Evolutionary conservation across 495 filamentous ascomycete species (phyloP).

Genomic region (Aspergillus sparsus): DNA sequence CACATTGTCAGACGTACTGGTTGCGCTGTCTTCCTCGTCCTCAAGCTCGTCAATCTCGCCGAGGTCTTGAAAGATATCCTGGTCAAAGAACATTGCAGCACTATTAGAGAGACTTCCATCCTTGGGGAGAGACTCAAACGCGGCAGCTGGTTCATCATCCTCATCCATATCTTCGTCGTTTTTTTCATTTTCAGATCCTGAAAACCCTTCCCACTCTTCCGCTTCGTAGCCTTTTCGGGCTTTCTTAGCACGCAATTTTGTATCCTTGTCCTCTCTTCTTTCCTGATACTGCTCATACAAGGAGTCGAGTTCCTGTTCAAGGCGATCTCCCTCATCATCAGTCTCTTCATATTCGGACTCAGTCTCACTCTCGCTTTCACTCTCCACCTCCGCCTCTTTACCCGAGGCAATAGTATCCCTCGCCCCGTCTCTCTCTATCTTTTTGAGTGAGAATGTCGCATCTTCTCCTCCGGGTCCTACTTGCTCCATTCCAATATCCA

Average conservation of each 20-base stretch:
- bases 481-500: conserved; percentile 95
- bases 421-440: conserved; percentile 71
- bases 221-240: conserved; percentile 79
- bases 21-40: conserved; percentile 23
- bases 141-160: conserved; percentile 51
- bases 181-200: conserved; percentile 61
- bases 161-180: conserved; percentile 55
- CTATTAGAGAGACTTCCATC: conserved; percentile 70
- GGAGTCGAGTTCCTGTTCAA: conserved; percentile 81
- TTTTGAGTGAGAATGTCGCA: conserved; percentile 79
- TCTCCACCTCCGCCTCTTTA: conserved; percentile 64
- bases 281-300: conserved; percentile 87
- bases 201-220: conserved; percentile 90
- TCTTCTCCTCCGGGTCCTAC: conserved; percentile 73
- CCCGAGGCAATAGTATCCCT: conserved; percentile 72
- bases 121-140: conserved; percentile 43
- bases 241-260: conserved; percentile 87
- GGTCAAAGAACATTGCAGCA: conserved; percentile 87
- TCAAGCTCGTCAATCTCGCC: conserved; percentile 49
- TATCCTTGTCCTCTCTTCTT: conserved; percentile 71
- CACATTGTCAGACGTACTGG: conserved; percentile 1
- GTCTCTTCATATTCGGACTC: conserved; percentile 60
- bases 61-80: conserved; percentile 89
- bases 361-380: conserved; percentile 61
- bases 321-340: conserved; percentile 76